A percentile compares a stretch with the other conserved stretches of the same genome.
Evolutionary conservation across 2,329 filamentous ascomycete species (phyloP).

Genomic region (Cordyceps tenuipes): DNA sequence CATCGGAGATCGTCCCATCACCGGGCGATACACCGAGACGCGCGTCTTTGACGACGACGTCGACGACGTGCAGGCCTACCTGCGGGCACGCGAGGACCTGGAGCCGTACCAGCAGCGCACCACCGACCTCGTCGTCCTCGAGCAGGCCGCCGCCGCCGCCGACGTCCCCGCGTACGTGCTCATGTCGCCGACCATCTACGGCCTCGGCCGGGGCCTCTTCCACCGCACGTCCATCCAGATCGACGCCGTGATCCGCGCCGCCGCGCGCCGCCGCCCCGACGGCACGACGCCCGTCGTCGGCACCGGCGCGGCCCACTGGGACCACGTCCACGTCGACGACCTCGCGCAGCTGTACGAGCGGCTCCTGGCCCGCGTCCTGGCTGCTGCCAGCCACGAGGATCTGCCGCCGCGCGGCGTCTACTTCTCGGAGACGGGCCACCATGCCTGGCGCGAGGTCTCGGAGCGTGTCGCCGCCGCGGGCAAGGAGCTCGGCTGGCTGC

Average conservation of each 20-base stretch:
- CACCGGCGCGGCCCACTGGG: constrained; percentile 29
- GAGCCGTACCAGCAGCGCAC: constrained; percentile 35
- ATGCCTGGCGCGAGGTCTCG: constrained; percentile 32
- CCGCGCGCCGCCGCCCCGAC: constrained; percentile 18
- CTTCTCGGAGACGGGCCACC: constrained; percentile 32
- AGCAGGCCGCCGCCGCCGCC: constrained; percentile 18
- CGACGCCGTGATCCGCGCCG: constrained; percentile 23
- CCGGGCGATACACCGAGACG: constrained; percentile 19
- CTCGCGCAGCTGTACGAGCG: constrained; percentile 33
- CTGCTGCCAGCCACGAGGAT: constrained; percentile 16
- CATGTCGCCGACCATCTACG: constrained; percentile 40
- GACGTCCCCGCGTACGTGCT: constrained; percentile 36
- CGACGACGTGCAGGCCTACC: constrained; percentile 31
- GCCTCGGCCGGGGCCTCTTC: constrained; percentile 33
- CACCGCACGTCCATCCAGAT: constrained; percentile 32
- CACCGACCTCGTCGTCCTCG: constrained; percentile 34
- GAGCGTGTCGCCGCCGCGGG: constrained; percentile 27
- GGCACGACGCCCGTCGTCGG: constrained; percentile 22
- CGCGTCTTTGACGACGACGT: constrained; percentile 29
- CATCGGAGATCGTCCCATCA: constrained; percentile 34
- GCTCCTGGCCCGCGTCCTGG: constrained; percentile 22
- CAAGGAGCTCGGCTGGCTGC: constrained; percentile 22
- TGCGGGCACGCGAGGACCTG: constrained; percentile 27
- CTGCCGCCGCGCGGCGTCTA: constrained; percentile 30
- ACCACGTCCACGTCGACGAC: constrained; percentile 38